Percentiles rank a stretch among this genome's conserved stretches.
Conservation (phyloP, 495 filamentous ascomycete species). For the Aspergillus cavernicola region DNA sequence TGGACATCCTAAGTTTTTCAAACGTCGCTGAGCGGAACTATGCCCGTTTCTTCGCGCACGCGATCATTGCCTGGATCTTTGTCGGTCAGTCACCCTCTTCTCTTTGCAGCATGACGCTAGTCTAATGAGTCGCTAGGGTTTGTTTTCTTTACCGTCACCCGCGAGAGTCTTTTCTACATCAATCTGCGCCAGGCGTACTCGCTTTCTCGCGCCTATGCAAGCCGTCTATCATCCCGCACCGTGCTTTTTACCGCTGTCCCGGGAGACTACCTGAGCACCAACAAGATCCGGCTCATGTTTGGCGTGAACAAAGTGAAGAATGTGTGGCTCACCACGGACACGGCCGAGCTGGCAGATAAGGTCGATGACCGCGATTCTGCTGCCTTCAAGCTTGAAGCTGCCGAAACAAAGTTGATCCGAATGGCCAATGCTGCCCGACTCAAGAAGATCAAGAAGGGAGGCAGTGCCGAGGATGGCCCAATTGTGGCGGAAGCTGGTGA, state of each 20-base stretch:
- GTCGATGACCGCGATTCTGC: slow-evolving; percentile 81
- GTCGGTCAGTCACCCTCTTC: slow-evolving; percentile 44
- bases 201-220: slow-evolving; percentile 80
- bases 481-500: slow-evolving; percentile 34
- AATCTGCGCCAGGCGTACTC: slow-evolving; percentile 94
- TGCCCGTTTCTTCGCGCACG: slow-evolving; percentile 74
- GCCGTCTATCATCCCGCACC: slow-evolving; percentile 87
- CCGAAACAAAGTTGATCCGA: slow-evolving; percentile 83
- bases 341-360: slow-evolving; percentile 74
- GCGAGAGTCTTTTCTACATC: slow-evolving; percentile 92
- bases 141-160: slow-evolving; percentile 82
- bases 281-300: slow-evolving; percentile 74
- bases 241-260: slow-evolving; percentile 91
- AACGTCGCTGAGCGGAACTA: slow-evolving; percentile 56
- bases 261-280: slow-evolving; percentile 64
- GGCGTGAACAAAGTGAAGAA: slow-evolving; percentile 68
- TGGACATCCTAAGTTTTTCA: slow-evolving; percentile 74
- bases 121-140: slow-evolving; percentile 49
- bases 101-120: background rate
- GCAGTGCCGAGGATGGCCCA: slow-evolving; percentile 42
- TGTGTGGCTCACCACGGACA: slow-evolving; percentile 82
- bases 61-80: slow-evolving; percentile 69
- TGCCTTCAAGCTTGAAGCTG: slow-evolving; percentile 81
- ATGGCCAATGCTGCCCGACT: slow-evolving; percentile 73
- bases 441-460: slow-evolving; percentile 70